Evolutionary conservation across 257 asterid species (phyloP).

Genomic region (Osmanthus fragrans): DNA sequence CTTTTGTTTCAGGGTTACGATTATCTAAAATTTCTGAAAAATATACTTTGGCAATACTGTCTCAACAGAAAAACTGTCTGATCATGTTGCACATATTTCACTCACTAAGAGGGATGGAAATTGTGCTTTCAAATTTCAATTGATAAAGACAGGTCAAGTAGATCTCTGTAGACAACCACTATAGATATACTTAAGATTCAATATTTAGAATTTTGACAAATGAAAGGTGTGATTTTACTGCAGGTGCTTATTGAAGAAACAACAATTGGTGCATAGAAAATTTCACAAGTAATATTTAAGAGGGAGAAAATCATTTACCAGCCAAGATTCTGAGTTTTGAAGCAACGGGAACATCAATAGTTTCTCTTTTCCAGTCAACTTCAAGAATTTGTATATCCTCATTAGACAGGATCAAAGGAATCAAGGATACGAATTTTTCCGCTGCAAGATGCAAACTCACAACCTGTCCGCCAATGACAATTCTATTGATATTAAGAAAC

Average conservation of each 20-base stretch:
- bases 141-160: neutral
- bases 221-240: neutral
- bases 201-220: neutral
- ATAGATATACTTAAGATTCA: neutral
- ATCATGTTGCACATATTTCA: neutral
- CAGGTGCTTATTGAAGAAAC: neutral
- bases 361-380: conserved; percentile 56
- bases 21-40: neutral
- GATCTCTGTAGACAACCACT: neutral
- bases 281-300: neutral
- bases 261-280: neutral
- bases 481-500: neutral
- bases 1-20: no score
- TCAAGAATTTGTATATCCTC: conserved; percentile 48
- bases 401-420: conserved; percentile 50
- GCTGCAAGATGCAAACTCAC: conserved; percentile 61
- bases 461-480: conserved; percentile 50
- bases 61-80: neutral
- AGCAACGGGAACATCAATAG: conserved; percentile 51
- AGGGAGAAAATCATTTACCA: conserved; percentile 42
- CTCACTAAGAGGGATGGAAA: neutral
- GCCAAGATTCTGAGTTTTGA: conserved; percentile 62
- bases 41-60: neutral
- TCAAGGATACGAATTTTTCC: conserved; percentile 55
- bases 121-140: neutral